Percentiles rank a stretch among this genome's conserved stretches.
Conservation (phyloP, 192 early-diverging fungal genomes). For the Powellomyces hirtus region DNA sequence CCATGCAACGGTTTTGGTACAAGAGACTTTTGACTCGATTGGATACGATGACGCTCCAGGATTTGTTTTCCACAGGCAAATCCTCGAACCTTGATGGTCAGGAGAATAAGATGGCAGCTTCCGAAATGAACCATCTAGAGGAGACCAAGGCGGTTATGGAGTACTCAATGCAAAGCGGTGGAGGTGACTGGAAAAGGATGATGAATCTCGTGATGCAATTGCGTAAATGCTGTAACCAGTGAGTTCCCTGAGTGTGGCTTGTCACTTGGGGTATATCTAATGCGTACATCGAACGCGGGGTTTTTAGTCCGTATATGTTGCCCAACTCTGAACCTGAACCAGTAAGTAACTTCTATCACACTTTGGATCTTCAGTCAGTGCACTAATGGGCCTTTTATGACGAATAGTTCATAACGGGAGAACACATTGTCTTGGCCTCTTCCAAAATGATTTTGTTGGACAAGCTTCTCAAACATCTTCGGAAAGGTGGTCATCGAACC, state of each 20-base stretch:
- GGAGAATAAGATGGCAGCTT: too few species aligned
- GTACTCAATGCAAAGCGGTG: constrained; percentile 13
- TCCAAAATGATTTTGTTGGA: constrained; percentile 69
- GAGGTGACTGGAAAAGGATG: constrained; percentile 36
- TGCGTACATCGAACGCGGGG: too few species aligned
- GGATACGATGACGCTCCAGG: constrained; percentile 31
- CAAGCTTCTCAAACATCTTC: constrained; percentile 52
- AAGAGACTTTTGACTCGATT: constrained; percentile 39
- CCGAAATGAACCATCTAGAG: background rate
- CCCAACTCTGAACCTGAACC: constrained; percentile 53
- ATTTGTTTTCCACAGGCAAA: constrained; percentile 38
- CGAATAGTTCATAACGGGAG: constrained; percentile 47
- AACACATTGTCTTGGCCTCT: constrained; percentile 62
- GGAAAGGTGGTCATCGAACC: constrained; percentile 32
- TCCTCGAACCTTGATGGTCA: too few species aligned
- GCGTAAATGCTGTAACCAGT: constrained; percentile 81
- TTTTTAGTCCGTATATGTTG: constrained; percentile 56
- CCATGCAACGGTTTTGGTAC: constrained; percentile 45
- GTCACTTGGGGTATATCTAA: constrained; percentile 20
- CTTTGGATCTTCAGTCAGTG: too few species aligned
- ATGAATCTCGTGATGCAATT: constrained; percentile 70
- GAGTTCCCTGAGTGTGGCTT: constrained; percentile 14
- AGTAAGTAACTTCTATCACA: constrained; percentile 43
- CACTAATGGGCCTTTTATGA: too few species aligned
- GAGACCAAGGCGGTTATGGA: constrained; percentile 15